These are phyloP conservation scores for Fomitopsis palustris DNA, from an alignment of 1,284 basidiomycete genomes.

Conservation along the genomic window DNA sequence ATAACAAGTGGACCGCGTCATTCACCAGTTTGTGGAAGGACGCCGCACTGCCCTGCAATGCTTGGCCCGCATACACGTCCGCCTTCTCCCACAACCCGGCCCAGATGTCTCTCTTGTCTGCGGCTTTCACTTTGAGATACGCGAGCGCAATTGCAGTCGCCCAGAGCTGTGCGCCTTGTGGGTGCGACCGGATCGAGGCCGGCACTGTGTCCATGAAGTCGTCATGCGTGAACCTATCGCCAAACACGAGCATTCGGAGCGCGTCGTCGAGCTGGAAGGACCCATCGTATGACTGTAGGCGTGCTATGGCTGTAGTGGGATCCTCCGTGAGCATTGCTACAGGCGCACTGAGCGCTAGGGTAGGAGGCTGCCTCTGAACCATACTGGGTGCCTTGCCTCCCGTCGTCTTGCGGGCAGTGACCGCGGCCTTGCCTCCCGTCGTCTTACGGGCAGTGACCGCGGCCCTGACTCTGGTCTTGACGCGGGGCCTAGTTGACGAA, in stretches of 20 bases:
- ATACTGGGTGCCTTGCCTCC: neutral
- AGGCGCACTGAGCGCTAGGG: neutral
- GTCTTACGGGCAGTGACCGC: neutral
- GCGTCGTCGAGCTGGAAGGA: conserved; percentile 35
- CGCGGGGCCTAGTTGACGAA: neutral
- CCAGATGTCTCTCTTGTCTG: conserved; percentile 31
- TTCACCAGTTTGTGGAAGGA: neutral
- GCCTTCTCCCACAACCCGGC: conserved; percentile 36
- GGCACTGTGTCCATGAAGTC: neutral
- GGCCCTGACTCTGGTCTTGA: neutral
- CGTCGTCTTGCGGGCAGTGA: neutral
- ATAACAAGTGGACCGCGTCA: neutral
- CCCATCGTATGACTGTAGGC: conserved; percentile 42
- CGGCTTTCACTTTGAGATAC: conserved; percentile 33
- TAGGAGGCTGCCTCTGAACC: neutral
- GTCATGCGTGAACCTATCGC: conserved; percentile 7
- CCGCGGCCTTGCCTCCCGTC: neutral
- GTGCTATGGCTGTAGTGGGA: conserved; percentile 34
- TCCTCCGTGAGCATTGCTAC: too few relatives aligned
- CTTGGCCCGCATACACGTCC: conserved; percentile 25
- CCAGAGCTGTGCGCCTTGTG: conserved; percentile 32
- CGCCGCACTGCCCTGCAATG: neutral
- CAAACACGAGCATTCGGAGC: conserved; percentile 29
- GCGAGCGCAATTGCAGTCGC: conserved; percentile 39
- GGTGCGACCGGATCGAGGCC: conserved; percentile 9